These are phyloP conservation scores for Candida sakaeoensis DNA, from an alignment of 805 yeast species.

Conservation along the genomic window DNA sequence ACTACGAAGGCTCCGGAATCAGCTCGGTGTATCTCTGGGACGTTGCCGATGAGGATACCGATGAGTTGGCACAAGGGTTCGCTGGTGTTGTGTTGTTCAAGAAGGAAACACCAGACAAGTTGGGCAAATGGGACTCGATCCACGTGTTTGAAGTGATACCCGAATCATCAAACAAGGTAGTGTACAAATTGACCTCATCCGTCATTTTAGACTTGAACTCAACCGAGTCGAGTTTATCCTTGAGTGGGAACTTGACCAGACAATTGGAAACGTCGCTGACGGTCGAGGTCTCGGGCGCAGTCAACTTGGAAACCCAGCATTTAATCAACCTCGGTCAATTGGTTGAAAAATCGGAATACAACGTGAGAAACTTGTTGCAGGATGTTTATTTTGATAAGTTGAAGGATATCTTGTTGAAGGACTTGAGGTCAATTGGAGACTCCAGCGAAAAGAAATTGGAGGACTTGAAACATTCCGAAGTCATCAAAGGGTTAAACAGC, in stretches of 20 bases:
- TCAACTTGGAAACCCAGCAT: constrained; percentile 57
- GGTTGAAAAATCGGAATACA: constrained; percentile 85
- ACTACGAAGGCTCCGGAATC: constrained; percentile 86
- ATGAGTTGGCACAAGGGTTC: constrained; percentile 50
- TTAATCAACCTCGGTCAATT: constrained; percentile 80
- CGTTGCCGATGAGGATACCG: constrained; percentile 51
- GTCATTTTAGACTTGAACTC: constrained; percentile 68
- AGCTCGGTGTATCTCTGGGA: constrained; percentile 94
- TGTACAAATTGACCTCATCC: constrained; percentile 80
- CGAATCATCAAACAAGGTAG: constrained; percentile 31
- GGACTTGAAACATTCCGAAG: constrained; percentile 30
- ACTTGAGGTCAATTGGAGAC: constrained; percentile 38
- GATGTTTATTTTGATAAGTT: constrained; percentile 96
- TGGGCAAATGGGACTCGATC: constrained; percentile 85
- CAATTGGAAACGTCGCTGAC: constrained; percentile 62
- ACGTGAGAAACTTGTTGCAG: constrained; percentile 80
- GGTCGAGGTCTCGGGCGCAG: constrained; percentile 28
- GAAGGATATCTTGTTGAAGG: constrained; percentile 66
- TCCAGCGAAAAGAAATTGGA: constrained; percentile 27
- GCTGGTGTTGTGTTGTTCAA: constrained; percentile 90
- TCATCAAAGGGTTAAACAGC: constrained; percentile 37
- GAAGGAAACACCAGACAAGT: constrained; percentile 51
- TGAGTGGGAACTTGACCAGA: constrained; percentile 84
- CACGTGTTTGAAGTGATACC: constrained; percentile 80
- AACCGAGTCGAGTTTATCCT: constrained; percentile 19